Base-by-base conservation (phyloP, 2,329 filamentous ascomycete species). In the Drechmeria coniospora region DNA sequence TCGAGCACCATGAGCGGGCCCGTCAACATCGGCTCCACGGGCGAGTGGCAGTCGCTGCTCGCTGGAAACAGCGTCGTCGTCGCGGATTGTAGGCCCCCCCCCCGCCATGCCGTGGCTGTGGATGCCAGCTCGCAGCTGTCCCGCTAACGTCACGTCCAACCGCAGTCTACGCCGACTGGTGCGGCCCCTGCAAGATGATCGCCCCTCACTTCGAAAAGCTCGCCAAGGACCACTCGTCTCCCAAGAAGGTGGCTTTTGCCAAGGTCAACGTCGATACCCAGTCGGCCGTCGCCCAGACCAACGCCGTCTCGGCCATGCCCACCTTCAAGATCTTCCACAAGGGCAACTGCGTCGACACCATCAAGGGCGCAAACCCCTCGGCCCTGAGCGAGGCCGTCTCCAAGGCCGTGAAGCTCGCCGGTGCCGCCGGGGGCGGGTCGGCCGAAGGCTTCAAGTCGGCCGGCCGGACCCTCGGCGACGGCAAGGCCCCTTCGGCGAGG, bases 91-190 rank as follows among this genome's bases (percentile, higher is more conserved):
- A 68, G 56, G 74, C 29, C 8, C n/a, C 14, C 11, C 21, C 17
- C 32, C 23, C 27, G 26, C 25, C 21, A 15, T 7, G 9, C 10
- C 4, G 6, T 21, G 6, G 9, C 10, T 6, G 6, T 21, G 6
- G 9, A 6, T 6, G 10, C 5, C 20, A 11, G 6, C 6, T 11
- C 9, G 6, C 20, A 9, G 10, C 12, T 11, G 20, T 6, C 5
- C 9, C 20, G 20, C 20, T 11, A 11, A 11, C 12, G 10, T 5
- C 10, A 9, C 12, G 5, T 11, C 20, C 20, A 11, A 11, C 4
- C 9, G 27, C 43, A 92, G 83, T 94, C 65, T 92, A 90, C 49
- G 87, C 87, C 52, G 80, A 92, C 57, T 93, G 83, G 81, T 95
- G 84, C 53, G 79, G 78, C 31, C 84, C 87, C 46, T 94, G 86